Percentiles rank a stretch among this genome's conserved stretches.
These are phyloP conservation scores for Agaricus subrufescens DNA, from an alignment of 768 basidiomycete species.

Conservation along the genomic window DNA sequence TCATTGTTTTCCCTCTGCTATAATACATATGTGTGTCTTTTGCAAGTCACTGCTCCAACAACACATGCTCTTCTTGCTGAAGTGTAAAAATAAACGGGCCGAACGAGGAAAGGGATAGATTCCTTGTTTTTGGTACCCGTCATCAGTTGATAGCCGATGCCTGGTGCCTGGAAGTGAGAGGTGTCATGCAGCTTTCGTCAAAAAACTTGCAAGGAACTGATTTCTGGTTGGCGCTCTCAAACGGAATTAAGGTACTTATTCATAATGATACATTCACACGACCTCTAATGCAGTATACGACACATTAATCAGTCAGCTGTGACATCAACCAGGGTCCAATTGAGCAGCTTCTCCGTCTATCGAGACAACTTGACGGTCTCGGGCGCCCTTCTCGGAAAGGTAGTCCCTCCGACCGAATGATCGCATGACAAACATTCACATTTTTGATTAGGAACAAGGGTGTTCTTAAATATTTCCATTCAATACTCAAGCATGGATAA, in stretches of 20 bases:
- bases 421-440: not conserved
- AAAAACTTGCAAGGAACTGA: not conserved
- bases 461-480: not conserved
- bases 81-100: not conserved
- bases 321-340: too few relatives aligned
- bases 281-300: too few relatives aligned
- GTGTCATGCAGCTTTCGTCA: not conserved
- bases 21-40: not conserved
- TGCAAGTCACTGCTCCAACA: not conserved
- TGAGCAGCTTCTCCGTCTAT: too few relatives aligned
- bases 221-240: not conserved
- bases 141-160: not conserved
- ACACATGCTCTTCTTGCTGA: not conserved
- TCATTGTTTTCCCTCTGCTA: not conserved
- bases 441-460: slow-evolving; percentile 9
- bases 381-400: not conserved
- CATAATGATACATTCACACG: not conserved
- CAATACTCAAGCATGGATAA: not conserved
- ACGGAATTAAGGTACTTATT: not conserved
- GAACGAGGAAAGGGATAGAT: not conserved
- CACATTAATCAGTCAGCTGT: too few relatives aligned
- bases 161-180: slow-evolving; percentile 3
- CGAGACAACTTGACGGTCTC: not conserved
- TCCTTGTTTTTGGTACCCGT: slow-evolving; percentile 1
- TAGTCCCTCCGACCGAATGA: not conserved